phyloP scores from a whole-genome alignment of 2,329 filamentous ascomycete species.

The Cladophialophora bantiana region DNA sequence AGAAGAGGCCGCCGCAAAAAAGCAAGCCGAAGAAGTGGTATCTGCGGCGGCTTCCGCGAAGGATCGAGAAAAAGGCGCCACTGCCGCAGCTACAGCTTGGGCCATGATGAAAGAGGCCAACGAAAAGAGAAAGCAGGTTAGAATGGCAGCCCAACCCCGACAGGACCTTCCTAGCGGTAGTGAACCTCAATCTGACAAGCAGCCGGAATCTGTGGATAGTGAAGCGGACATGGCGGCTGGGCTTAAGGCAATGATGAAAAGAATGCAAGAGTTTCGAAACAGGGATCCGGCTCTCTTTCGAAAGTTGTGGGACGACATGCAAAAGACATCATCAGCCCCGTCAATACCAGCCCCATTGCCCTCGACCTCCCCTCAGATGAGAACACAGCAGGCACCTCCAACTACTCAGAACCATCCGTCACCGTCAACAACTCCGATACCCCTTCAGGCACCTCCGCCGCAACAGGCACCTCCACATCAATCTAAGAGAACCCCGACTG shows the following conservation, averaged over 20 bases:
- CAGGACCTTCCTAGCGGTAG: background rate
- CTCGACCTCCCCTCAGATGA: constrained; percentile 33
- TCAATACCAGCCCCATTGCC: constrained; percentile 10
- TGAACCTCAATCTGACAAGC: constrained; percentile 8
- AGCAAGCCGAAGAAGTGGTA: constrained; percentile 15
- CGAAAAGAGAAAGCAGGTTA: constrained; percentile 19
- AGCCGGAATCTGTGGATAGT: background rate
- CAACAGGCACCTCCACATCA: background rate
- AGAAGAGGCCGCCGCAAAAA: constrained; percentile 24
- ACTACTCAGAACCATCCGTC: background rate
- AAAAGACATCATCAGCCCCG: constrained; percentile 47
- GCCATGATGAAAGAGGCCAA: constrained; percentile 16
- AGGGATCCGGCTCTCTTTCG: constrained; percentile 63
- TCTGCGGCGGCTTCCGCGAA: constrained; percentile 1
- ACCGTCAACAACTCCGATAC: background rate
- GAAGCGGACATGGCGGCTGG: constrained; percentile 56
- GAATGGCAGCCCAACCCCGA: background rate
- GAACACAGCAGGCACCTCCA: constrained; percentile 26
- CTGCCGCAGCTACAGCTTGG: background rate
- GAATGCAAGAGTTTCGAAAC: constrained; percentile 64
- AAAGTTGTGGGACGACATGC: constrained; percentile 62
- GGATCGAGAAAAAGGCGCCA: constrained; percentile 7
- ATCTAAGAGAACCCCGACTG: background rate
- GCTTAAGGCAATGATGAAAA: constrained; percentile 63
- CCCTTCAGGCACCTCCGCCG: too few relatives aligned